Evolutionary conservation across 2,329 filamentous ascomycete genomes (phyloP).

Genomic region (Colletotrichum liaoningense): DNA sequence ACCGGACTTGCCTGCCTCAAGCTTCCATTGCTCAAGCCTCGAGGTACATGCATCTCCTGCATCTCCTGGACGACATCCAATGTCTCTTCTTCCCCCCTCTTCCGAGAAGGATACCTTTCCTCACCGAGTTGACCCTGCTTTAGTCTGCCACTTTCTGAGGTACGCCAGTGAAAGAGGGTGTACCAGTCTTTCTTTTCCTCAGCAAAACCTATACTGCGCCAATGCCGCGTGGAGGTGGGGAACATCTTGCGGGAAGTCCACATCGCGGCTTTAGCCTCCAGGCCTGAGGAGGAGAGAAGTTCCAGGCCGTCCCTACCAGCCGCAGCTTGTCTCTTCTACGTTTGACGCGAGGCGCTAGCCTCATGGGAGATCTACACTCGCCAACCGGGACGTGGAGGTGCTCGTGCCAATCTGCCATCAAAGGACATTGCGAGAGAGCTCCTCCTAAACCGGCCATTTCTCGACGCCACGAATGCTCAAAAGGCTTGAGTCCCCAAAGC

Average conservation of each 20-base stretch:
- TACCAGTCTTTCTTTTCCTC: constrained; percentile 23
- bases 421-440: background rate
- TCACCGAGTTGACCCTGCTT: constrained; percentile 15
- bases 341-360: constrained; percentile 4
- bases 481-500: background rate
- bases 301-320: constrained; percentile 8
- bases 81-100: background rate
- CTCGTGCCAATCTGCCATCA: background rate
- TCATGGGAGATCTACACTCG: background rate
- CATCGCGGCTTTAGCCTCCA: background rate
- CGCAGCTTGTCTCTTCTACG: constrained; percentile 2
- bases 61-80: background rate
- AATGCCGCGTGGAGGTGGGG: constrained; percentile 25
- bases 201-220: constrained; percentile 8
- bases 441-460: background rate
- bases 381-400: background rate
- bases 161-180: constrained; percentile 25
- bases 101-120: background rate
- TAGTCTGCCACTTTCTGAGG: constrained; percentile 6
- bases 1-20: no score
- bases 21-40: background rate
- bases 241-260: constrained; percentile 12
- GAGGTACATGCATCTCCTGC: background rate
- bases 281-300: background rate
- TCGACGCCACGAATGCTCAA: constrained; percentile 3